Base-by-base conservation (phyloP, 176 grass and related monocot species). In the Oropetium thomaeum region DNA sequence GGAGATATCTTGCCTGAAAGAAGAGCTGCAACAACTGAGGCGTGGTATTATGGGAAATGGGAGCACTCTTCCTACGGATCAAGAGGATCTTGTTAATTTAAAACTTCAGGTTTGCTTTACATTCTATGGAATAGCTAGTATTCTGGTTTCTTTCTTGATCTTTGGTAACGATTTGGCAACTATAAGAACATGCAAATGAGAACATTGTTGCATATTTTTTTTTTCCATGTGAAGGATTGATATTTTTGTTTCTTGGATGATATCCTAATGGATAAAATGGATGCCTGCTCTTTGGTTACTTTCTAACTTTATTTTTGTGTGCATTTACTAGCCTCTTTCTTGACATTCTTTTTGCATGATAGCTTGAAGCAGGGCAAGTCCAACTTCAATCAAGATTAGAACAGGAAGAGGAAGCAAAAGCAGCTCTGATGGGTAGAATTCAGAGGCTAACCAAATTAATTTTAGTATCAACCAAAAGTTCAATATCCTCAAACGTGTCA, bases 331-430 rank as follows among this genome's bases (percentile, higher is more conserved):
- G 25, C 49, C 17, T 68, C 42, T 29, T 78, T 19, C 48, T 54
- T 87, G 22, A 28, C 48, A 30, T 81, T 75, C 28, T 69, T 47
- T 82, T 22, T 79, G 34, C 60, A 37, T 54, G 53, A 53, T 48
- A 97, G 94, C 84, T 97, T 87, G 94, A 97, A 85, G 96, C 91
- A 75, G 96, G 92, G 43, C 96, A 99, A 86, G 96, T 99, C 67
- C 92, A 99, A 86, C 84, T 99, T 14, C 96, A 92, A 35, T 99
- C 96, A 37, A 99, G 96, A 80, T 41, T 99, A 77, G 96, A 99
- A 79, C 84, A 99, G 82, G 96, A 99, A 81, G 96, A 99, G 66
- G 96, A 99, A 83, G 96, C 96, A 88, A 99, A 99, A 95, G 87
- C 92, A 69, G 96, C 96, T 71, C 69, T 99, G 62, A 95, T 99